Conservation (phyloP, 345 rosid species). For the Triadica sebifera region DNA sequence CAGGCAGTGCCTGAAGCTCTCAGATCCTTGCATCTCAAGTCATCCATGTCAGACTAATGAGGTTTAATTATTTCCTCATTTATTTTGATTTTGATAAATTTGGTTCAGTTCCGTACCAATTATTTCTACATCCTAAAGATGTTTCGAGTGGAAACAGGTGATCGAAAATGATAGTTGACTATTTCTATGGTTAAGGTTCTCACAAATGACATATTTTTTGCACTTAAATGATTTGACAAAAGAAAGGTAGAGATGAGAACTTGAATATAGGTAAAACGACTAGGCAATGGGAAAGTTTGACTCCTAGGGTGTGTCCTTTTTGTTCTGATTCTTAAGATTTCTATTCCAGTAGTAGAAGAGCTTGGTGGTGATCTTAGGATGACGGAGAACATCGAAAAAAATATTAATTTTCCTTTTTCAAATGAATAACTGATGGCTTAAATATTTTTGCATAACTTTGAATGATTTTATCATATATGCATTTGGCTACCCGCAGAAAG, state of each 20-base stretch:
- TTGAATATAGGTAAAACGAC: not conserved
- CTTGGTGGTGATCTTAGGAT: too few relatives aligned
- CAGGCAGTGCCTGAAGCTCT: slow-evolving; percentile 48
- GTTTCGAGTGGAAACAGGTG: not conserved
- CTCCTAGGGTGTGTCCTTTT: too few relatives aligned
- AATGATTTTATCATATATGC: too few relatives aligned
- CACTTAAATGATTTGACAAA: not conserved
- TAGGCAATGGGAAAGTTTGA: not conserved
- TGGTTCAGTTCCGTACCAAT: not conserved
- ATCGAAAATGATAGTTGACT: not conserved
- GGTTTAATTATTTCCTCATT: not conserved
- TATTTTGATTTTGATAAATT: not conserved
- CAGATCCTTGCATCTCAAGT: slow-evolving; percentile 23
- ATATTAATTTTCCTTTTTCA: too few relatives aligned
- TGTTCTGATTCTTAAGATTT: too few relatives aligned
- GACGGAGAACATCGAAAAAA: too few relatives aligned
- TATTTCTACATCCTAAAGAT: not conserved
- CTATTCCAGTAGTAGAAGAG: too few relatives aligned
- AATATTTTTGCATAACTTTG: too few relatives aligned
- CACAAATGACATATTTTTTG: too few relatives aligned
- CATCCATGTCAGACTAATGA: slow-evolving; percentile 15
- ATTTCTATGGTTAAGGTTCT: not conserved
- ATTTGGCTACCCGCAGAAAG: too few relatives aligned
- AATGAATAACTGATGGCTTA: too few relatives aligned
- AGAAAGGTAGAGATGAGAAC: not conserved